Base-by-base conservation (phyloP, 176 grass and related monocot species). In the Aegilops tauschii region DNA sequence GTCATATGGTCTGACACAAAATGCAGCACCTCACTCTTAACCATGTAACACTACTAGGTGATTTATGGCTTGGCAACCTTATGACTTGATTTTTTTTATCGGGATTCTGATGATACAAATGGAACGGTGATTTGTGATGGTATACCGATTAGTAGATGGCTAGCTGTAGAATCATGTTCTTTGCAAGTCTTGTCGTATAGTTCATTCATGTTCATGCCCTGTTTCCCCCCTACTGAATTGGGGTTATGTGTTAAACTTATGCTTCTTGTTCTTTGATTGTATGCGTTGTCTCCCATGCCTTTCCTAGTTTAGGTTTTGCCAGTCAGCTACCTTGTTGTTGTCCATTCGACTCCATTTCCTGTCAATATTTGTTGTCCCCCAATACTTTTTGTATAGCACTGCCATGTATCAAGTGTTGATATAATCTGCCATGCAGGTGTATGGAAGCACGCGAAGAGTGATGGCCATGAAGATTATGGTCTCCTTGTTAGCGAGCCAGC, bases 381-480 rank as follows among this genome's bases (percentile, higher is more conserved):
- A 75, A 49, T 75, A 49, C 13, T 8, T 29, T 47, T 50, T 29
- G 39, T 17, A 28, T 28, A 8, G 12, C 40, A 17, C 2, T 49
- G 17, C 50, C 39, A 37, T 81, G 16, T 58, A 30, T 54, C 35
- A 81, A 69, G 29, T 87, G 20, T 37, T 34, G 12, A 75, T 6
- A 29, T 84, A 12, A 32, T 84, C 8, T 73, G 13, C 28, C 77
- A 44, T 86, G 2, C 86, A 98, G 97, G 97, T 91, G 62, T 89
- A 61, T 99, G 97, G 97, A 94, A 96, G 83, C 94, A 93, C 63
- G 66, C 87, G 36, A 99, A 99, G 82, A 99, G 97, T 72, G 92
- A 96, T 83, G 97, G 97, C 6, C 97, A 99, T 29, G 94, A 99
- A 77, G 97, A 99, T 73, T 96, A 89, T 83, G 97, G 97, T 0